Percentiles rank a stretch among this genome's conserved stretches.
Conservation (phyloP, 768 basidiomycete genomes). For the Mycena epipterygia region DNA sequence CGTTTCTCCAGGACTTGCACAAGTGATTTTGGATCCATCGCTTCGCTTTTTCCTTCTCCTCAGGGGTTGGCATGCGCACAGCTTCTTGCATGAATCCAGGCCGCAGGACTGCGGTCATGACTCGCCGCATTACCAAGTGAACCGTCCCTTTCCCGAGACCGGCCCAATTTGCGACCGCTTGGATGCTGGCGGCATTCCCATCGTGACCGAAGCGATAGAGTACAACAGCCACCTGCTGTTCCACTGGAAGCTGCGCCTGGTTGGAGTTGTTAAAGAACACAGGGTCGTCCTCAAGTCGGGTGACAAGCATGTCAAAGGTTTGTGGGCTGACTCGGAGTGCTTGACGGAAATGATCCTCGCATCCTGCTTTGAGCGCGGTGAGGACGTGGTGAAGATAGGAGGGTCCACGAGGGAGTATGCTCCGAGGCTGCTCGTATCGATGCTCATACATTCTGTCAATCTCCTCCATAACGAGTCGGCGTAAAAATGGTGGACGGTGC, state of each 20-base stretch:
- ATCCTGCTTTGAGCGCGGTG: slow-evolving; percentile 35
- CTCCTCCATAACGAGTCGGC: not conserved
- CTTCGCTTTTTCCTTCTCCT: slow-evolving; percentile 54
- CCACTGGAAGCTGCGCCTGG: slow-evolving; percentile 43
- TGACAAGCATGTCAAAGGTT: slow-evolving; percentile 51
- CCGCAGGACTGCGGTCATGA: slow-evolving; percentile 40
- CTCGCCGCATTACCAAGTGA: slow-evolving; percentile 35
- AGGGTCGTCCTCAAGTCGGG: slow-evolving; percentile 35
- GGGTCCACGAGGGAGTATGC: slow-evolving; percentile 18
- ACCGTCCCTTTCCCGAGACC: slow-evolving; percentile 52
- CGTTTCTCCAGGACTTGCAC: slow-evolving; percentile 50
- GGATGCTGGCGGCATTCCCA: slow-evolving; percentile 52
- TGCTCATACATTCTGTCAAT: slow-evolving; percentile 8
- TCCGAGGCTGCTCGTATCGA: slow-evolving; percentile 19
- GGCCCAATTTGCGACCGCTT: slow-evolving; percentile 52
- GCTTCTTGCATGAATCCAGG: slow-evolving; percentile 41
- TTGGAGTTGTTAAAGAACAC: slow-evolving; percentile 46
- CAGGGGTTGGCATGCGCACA: slow-evolving; percentile 43
- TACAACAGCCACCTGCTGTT: slow-evolving; percentile 51
- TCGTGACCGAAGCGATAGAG: slow-evolving; percentile 55
- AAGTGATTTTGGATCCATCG: slow-evolving; percentile 50
- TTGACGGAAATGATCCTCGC: slow-evolving; percentile 46
- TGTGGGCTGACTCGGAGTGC: slow-evolving; percentile 45
- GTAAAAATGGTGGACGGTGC: not conserved
- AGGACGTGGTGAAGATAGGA: slow-evolving; percentile 35